phyloP scores from a whole-genome alignment of 352 stramenopile species.

The Thalassiosira mediterranea region DNA sequence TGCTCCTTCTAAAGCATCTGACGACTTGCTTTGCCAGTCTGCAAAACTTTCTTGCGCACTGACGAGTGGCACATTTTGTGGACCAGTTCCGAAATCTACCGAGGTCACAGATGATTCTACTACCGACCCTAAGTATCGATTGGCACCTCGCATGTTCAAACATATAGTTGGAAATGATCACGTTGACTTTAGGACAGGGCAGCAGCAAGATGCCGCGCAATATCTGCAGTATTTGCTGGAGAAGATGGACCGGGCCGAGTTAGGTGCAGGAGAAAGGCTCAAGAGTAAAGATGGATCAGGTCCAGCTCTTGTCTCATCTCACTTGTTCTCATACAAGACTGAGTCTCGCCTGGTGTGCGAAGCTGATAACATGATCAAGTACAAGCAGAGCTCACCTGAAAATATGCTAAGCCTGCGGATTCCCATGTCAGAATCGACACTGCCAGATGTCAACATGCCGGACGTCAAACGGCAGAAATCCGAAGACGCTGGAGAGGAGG shows the following conservation, averaged over 20 bases:
- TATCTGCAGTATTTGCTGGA: conserved; percentile 97
- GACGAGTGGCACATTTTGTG: conserved; percentile 88
- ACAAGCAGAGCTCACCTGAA: conserved; percentile 64
- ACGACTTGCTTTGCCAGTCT: conserved; percentile 92
- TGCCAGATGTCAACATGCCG: conserved; percentile 30
- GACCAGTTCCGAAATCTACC: conserved; percentile 56
- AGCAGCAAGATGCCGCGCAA: conserved; percentile 97
- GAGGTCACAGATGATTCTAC: conserved; percentile 55
- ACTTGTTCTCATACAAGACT: conserved; percentile 92
- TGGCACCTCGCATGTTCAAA: conserved; percentile 93
- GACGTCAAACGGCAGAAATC: conserved; percentile 87
- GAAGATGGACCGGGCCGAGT: conserved; percentile 89
- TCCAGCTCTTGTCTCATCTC: conserved; percentile 77
- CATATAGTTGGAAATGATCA: conserved; percentile 93
- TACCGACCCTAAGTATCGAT: conserved; percentile 72
- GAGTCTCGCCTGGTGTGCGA: conserved; percentile 81
- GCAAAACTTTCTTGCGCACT: conserved; percentile 90
- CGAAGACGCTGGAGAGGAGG: conserved; percentile 71
- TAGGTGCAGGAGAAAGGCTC: conserved; percentile 54
- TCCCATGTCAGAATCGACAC: conserved; percentile 79
- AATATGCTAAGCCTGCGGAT: conserved; percentile 74
- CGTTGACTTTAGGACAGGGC: conserved; percentile 94
- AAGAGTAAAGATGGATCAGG: conserved; percentile 44
- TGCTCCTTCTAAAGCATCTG: conserved; percentile 63
- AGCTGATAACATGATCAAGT: conserved; percentile 77